Conservation (phyloP, 1,139 yeast genomes). For the Sugiyamaella castrensis region DNA sequence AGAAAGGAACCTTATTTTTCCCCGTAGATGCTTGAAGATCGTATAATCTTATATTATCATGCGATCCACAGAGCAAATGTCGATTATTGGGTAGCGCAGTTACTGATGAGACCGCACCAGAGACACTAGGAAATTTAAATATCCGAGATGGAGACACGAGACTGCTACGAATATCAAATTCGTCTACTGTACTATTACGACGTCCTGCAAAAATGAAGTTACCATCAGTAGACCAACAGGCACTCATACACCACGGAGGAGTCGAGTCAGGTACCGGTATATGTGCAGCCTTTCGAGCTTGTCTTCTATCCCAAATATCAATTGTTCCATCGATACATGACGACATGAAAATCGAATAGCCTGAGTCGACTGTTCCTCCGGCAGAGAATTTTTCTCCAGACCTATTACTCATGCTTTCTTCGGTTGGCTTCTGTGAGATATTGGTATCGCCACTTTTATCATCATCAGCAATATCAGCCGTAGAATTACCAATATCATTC, state of each 20-base stretch:
- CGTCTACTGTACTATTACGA: slow-evolving; percentile 85
- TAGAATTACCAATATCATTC: neutral
- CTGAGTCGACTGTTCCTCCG: slow-evolving; percentile 28
- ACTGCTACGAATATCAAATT: slow-evolving; percentile 69
- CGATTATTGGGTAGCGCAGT: slow-evolving; percentile 76
- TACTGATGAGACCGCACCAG: slow-evolving; percentile 88
- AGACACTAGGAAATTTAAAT: slow-evolving; percentile 75
- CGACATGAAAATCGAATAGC: slow-evolving; percentile 65
- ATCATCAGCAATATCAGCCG: slow-evolving; percentile 6
- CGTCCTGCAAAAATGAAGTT: slow-evolving; percentile 79
- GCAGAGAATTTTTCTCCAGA: neutral
- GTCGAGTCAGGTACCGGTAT: slow-evolving; percentile 60
- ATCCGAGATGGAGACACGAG: slow-evolving; percentile 49
- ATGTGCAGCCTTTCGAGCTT: slow-evolving; percentile 47
- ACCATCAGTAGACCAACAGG: slow-evolving; percentile 88
- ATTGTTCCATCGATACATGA: slow-evolving; percentile 83
- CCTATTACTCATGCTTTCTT: neutral
- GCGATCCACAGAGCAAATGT: slow-evolving; percentile 81
- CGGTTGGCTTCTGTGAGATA: neutral
- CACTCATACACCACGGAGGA: slow-evolving; percentile 91
- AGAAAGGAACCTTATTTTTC: slow-evolving; percentile 45
- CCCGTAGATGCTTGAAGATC: slow-evolving; percentile 58
- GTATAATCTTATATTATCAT: slow-evolving; percentile 84
- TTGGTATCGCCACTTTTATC: slow-evolving; percentile 6
- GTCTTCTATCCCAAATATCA: slow-evolving; percentile 79